Conservation (phyloP, 225 moss, liverwort and hornwort genomes). For the Takakia lepidozioides region DNA sequence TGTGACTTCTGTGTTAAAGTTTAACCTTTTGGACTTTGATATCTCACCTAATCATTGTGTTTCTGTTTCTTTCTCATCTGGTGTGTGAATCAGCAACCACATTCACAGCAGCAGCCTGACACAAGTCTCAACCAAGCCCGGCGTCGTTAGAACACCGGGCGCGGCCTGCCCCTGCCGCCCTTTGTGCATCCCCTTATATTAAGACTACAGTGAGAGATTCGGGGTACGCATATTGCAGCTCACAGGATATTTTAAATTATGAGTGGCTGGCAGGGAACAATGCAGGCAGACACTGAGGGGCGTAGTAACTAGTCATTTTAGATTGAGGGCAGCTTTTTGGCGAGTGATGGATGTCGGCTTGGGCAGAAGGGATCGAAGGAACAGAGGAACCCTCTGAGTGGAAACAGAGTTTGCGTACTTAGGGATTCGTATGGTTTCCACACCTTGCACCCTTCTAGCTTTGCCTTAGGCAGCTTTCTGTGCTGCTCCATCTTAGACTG, state of each 20-base stretch:
- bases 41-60: no score
- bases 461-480: neutral
- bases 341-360: neutral
- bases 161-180: slow-evolving; percentile 87
- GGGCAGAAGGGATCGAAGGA: neutral
- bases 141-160: slow-evolving; percentile 87
- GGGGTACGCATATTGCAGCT: slow-evolving; percentile 31
- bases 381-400: no score
- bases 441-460: neutral
- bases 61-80: no score
- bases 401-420: no score
- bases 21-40: no score
- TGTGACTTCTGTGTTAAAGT: no score
- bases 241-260: slow-evolving; percentile 14
- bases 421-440: no score
- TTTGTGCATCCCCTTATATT: slow-evolving; percentile 31
- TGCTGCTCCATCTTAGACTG: no score
- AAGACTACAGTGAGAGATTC: slow-evolving; percentile 6
- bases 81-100: no score
- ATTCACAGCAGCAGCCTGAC: slow-evolving; percentile 89
- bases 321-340: neutral
- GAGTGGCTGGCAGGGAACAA: slow-evolving; percentile 57
- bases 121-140: slow-evolving; percentile 83
- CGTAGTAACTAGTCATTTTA: slow-evolving; percentile 8
- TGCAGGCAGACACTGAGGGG: slow-evolving; percentile 75